Base-by-base conservation (phyloP, 371 early-diverging fungal species). In the Syncephalastrum racemosum region DNA sequence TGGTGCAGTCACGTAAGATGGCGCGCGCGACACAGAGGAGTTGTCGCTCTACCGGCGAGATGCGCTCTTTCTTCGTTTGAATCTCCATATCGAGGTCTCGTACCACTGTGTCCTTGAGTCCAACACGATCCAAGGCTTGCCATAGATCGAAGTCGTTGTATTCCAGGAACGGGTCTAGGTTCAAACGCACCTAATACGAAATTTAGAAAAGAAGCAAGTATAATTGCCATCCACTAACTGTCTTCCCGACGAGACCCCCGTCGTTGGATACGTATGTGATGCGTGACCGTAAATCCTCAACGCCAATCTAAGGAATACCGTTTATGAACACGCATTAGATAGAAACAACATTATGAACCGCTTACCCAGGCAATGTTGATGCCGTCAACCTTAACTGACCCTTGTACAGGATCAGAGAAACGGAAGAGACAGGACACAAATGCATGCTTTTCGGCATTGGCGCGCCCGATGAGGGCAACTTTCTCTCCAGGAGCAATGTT, bases 241-340 rank as follows among this genome's bases (percentile, higher is more conserved):
- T 18, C 1, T 56, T 43, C 4, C 15, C 42, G 40, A 25, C 13
- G 12, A 18, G 47, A 25, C 64, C 86, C 0, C 93, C 91, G 23
- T 94, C 94, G 52, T 93, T 94, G 2, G 94, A 87, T 25, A 94
- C 89, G 52, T 91, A 89, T 7, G 91, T 82, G 15, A 85, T 79
- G n/a, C 80, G 73, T 10, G 83, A 84, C 42, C 90, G 73, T 36
- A 95, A 73, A 56, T 90, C 87, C 46, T 71, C 67, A 10, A 92
- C 68, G 1, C 90, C 91, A 57, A 95, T 72, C 27, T 59, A 54
- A n/a, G 31, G 19, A 14, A 22, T 8, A 18, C 8, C 16, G 27
- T 39, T 22, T n/a, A 31, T 42, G 25, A 25, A 5, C 19, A 16
- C 31, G 51, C 43, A 15, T 20, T 2, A 14, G 49, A 3, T 40